A percentile compares a stretch with the other conserved stretches of the same genome.
These are phyloP conservation scores for Pseudopediastrum boryanum DNA, from an alignment of 139 green algal genomes.

Conservation along the genomic window DNA sequence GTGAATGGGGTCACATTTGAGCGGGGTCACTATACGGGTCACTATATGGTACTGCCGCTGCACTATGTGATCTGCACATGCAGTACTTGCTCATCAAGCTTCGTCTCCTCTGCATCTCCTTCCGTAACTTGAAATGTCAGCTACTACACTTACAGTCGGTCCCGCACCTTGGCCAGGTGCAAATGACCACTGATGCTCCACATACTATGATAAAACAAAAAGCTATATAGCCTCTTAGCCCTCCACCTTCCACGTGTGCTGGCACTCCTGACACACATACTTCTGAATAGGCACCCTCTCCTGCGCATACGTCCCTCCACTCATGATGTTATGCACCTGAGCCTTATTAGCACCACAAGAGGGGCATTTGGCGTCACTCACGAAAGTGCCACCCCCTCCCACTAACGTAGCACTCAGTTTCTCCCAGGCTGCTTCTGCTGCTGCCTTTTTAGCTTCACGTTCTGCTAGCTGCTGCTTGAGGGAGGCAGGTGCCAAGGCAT, in stretches of 20 bases:
- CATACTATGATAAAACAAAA: no score
- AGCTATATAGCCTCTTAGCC: no score
- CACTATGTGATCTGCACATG: no score
- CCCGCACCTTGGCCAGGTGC: no score
- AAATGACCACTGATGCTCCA: no score
- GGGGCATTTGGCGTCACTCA: conserved; percentile 25
- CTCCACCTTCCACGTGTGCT: conserved; percentile 31
- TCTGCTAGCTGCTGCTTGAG: not conserved
- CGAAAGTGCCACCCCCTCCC: conserved; percentile 37
- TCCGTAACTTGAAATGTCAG: no score
- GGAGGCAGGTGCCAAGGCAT: conserved; percentile 4
- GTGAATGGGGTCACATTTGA: no score
- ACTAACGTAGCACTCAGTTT: conserved; percentile 2
- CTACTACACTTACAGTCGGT: no score
- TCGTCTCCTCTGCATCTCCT: no score
- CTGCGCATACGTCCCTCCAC: conserved; percentile 46
- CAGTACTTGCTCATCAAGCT: no score
- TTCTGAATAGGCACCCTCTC: conserved; percentile 48
- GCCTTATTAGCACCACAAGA: conserved; percentile 25
- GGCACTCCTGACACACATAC: conserved; percentile 45
- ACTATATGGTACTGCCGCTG: no score
- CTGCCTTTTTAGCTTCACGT: not conserved
- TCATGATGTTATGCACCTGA: conserved; percentile 47
- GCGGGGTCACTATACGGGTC: no score
- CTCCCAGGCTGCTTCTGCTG: conserved; percentile 21